These are phyloP conservation scores for Raphanus sativus DNA, from an alignment of 345 rosid species.

Conservation along the genomic window DNA sequence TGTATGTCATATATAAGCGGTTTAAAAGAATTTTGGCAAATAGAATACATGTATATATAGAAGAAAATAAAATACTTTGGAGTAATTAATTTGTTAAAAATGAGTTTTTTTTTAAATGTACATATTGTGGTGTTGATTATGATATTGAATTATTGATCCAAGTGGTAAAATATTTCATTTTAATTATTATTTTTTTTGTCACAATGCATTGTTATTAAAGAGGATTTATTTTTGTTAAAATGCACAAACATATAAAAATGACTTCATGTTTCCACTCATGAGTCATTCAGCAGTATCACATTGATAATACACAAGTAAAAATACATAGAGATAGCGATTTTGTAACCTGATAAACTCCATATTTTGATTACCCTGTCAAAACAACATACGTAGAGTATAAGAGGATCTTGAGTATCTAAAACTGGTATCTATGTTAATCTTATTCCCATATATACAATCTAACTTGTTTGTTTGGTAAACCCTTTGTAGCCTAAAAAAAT, in stretches of 20 bases:
- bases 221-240: neutral
- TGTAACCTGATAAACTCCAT: neutral
- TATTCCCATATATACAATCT: neutral
- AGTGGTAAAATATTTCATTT: neutral
- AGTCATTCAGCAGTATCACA: neutral
- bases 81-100: neutral
- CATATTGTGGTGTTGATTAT: neutral
- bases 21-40: neutral
- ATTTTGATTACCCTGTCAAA: neutral
- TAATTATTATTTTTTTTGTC: no score
- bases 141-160: neutral
- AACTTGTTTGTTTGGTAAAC: neutral
- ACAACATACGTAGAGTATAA: neutral
- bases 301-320: neutral
- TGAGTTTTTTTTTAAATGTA: no score
- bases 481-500: neutral
- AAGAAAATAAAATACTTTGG: neutral
- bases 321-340: neutral
- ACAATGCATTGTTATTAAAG: neutral
- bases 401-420: neutral
- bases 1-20: neutral
- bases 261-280: conserved; percentile 5
- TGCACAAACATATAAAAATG: neutral
- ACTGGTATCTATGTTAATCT: neutral
- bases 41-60: neutral